These are phyloP conservation scores for Trichoderma cornu-damae DNA, from an alignment of 2,329 filamentous ascomycete species.

Conservation along the genomic window DNA sequence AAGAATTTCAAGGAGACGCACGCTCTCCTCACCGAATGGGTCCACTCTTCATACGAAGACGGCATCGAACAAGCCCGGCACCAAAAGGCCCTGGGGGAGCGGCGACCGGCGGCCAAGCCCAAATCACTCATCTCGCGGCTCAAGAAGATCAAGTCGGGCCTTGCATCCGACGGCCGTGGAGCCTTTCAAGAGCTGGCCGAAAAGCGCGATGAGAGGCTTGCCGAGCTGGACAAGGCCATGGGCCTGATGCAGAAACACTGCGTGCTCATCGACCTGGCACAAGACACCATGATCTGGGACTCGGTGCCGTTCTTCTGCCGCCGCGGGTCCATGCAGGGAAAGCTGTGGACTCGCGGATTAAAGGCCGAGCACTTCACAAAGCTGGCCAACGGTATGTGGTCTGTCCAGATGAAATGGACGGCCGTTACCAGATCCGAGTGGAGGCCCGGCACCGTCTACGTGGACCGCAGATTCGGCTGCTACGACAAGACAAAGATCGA, in stretches of 20 bases:
- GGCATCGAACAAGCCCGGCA: background rate
- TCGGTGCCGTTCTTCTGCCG: background rate
- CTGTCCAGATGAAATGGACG: background rate
- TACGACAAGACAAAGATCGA: background rate
- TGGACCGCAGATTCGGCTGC: background rate
- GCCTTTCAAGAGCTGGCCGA: background rate
- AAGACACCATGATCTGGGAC: background rate
- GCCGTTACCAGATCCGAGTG: background rate
- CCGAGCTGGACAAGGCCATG: background rate
- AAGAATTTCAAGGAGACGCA: background rate
- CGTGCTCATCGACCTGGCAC: background rate
- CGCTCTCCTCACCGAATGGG: background rate
- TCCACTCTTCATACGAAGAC: background rate
- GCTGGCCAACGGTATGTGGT: background rate
- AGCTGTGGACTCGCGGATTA: background rate
- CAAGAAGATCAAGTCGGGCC: background rate
- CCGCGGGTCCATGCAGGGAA: background rate
- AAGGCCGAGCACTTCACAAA: background rate
- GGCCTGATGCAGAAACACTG: constrained; percentile 1
- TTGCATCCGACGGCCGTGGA: background rate
- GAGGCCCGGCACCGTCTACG: background rate
- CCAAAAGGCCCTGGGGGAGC: background rate
- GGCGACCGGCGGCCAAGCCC: background rate
- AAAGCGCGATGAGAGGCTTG: background rate
- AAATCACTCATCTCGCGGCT: background rate